Base-by-base conservation (phyloP, 2,329 filamentous ascomycete genomes). In the Metarhizium album region DNA sequence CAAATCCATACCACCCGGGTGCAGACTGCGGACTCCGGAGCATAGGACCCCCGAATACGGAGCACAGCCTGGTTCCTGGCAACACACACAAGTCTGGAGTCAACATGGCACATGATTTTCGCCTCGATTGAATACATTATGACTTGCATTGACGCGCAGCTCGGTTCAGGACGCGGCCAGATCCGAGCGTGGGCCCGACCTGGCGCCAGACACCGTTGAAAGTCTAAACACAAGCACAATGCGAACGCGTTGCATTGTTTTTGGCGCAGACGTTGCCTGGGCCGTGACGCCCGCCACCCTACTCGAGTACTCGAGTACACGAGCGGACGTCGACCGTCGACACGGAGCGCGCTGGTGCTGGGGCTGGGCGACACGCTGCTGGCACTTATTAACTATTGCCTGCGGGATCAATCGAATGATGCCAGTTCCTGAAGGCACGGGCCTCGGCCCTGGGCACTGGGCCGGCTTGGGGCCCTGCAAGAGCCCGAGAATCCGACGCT, bases 401-500 rank as follows among this genome's bases (percentile, higher is more conserved):
- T n/a, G n/a, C n/a, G n/a, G n/a, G n/a, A n/a, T n/a, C n/a, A n/a
- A n/a, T n/a, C n/a, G n/a, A n/a, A n/a, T n/a, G n/a, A n/a, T n/a
- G n/a, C n/a, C n/a, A n/a, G n/a, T n/a, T n/a, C n/a, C n/a, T n/a
- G n/a, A n/a, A n/a, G n/a, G n/a, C n/a, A n/a, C n/a, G n/a, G n/a
- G n/a, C n/a, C n/a, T n/a, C n/a, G n/a, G n/a, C n/a, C n/a, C n/a
- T n/a, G n/a, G n/a, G n/a, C n/a, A n/a, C n/a, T 29, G 27, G 27
- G 7, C 11, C 29, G 45, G 29, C 20, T 14, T 8, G 50, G 50
- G 27, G 11, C 43, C 20, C 42, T 49, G 16, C n/a, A 49, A 46
- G 42, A 40, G 14, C 47, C 50, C 50, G 50, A 52, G 47, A 47
- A 35, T 49, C 47, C 50, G 50, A 49, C 16, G 20, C 13, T 22